Evolutionary conservation across 257 asterid genomes (phyloP).

Genomic region (Misopates orontium): DNA sequence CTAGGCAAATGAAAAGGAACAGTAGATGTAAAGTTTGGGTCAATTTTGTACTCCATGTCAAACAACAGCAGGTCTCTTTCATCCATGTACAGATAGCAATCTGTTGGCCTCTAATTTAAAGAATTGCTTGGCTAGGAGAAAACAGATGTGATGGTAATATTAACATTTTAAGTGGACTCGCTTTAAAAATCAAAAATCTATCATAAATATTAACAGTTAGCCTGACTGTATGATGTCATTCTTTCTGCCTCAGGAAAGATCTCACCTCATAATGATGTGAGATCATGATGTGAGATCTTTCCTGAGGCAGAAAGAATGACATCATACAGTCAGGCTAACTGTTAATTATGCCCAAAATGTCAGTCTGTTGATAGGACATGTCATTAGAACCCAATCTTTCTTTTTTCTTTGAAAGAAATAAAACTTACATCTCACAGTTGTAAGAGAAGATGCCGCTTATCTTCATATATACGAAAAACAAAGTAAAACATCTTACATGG

Average conservation of each 20-base stretch:
- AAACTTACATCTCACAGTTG: no score
- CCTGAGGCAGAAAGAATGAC: not conserved
- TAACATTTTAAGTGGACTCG: not conserved
- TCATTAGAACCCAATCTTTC: not conserved
- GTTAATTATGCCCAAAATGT: not conserved
- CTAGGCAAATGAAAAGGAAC: not conserved
- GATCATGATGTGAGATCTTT: not conserved
- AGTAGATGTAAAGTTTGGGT: not conserved
- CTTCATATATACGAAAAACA: not conserved
- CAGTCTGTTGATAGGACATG: not conserved
- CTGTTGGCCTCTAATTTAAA: not conserved
- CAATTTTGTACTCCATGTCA: not conserved
- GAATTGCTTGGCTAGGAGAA: not conserved
- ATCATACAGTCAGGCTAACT: not conserved
- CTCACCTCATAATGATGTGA: not conserved
- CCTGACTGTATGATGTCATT: not conserved
- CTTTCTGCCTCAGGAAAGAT: slow-evolving; percentile 3
- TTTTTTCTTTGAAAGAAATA: slow-evolving; percentile 1
- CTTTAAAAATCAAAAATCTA: not conserved
- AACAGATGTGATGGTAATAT: not conserved
- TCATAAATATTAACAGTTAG: not conserved
- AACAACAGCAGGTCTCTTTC: not conserved
- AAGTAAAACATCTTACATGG: not conserved
- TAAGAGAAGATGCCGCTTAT: not conserved
- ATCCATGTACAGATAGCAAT: not conserved